Conservation (phyloP, 345 rosid species). For the Sisymbrium irio region DNA sequence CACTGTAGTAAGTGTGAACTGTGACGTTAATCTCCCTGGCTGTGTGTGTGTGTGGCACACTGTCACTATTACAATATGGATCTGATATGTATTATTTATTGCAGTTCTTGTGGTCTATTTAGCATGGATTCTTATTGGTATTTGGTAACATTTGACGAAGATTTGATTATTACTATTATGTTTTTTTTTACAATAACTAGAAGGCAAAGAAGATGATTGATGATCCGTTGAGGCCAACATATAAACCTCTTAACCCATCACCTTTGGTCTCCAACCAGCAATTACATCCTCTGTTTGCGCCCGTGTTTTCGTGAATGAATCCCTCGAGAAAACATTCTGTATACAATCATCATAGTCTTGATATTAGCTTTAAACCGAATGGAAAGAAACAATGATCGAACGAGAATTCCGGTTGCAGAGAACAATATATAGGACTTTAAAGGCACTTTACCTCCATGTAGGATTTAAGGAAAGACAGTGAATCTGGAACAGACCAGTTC, state of each 20-base stretch:
- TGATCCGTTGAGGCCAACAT: constrained; percentile 1
- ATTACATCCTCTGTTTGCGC: constrained; percentile 78
- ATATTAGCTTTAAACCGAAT: not conserved
- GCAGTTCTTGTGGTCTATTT: not conserved
- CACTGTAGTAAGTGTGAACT: too few relatives aligned
- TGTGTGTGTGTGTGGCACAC: too few relatives aligned
- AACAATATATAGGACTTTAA: not conserved
- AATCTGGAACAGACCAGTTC: constrained; percentile 82
- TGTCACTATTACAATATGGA: too few relatives aligned
- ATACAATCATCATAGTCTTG: not conserved
- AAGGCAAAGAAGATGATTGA: constrained; percentile 14
- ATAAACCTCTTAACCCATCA: constrained; percentile 44
- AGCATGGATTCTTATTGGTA: not conserved
- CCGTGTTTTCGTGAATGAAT: constrained; percentile 65
- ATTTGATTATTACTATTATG: not conserved
- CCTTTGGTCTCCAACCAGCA: constrained; percentile 94
- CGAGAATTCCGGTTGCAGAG: not conserved
- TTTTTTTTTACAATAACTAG: constrained; percentile 1
- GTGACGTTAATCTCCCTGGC: not conserved
- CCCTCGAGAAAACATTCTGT: constrained; percentile 75
- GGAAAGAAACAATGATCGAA: not conserved
- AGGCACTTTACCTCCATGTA: constrained; percentile 69
- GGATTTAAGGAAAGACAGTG: constrained; percentile 60
- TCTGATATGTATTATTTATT: too few relatives aligned
- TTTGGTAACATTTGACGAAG: not conserved